These are phyloP conservation scores for Chrysoporthe austroafricana DNA, from an alignment of 2,329 filamentous ascomycete genomes.

Conservation along the genomic window DNA sequence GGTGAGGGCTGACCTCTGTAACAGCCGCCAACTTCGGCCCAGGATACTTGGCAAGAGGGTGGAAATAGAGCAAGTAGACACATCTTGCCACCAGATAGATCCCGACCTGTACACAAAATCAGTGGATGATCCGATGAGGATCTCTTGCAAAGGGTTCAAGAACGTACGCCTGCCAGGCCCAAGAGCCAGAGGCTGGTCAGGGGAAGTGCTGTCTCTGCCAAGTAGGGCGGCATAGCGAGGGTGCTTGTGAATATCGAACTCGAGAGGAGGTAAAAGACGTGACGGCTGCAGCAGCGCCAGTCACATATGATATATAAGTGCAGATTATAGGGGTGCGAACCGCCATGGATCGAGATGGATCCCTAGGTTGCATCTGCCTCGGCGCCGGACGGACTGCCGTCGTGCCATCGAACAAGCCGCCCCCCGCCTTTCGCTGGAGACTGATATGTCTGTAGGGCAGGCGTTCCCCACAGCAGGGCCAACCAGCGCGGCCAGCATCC, in stretches of 20 bases:
- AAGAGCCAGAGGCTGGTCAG: constrained; percentile 18
- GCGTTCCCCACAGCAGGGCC: background rate
- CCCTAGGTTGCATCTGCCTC: background rate
- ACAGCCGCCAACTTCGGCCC: constrained; percentile 23
- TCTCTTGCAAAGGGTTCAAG: background rate
- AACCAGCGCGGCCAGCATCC: too few species aligned
- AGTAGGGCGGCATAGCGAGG: constrained; percentile 2
- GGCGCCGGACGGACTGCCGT: background rate
- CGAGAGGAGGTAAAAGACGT: background rate
- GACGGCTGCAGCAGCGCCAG: background rate
- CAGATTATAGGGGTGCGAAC: background rate
- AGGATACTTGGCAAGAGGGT: constrained; percentile 23
- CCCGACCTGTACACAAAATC: constrained; percentile 1
- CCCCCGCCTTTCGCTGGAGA: background rate
- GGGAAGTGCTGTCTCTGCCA: background rate
- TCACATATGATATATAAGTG: background rate
- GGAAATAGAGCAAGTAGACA: constrained; percentile 20
- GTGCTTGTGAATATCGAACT: too few species aligned
- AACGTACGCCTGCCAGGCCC: constrained; percentile 21
- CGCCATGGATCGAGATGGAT: background rate
- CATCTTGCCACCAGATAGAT: constrained; percentile 14
- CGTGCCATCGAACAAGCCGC: background rate
- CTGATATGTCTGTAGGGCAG: background rate
- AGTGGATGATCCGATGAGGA: background rate
- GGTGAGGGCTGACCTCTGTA: constrained; percentile 10